Evolutionary conservation across 2,329 filamentous ascomycete genomes (phyloP), one percentile per base, ranked within the genome.

Genomic region (Epichloe festucae): DNA sequence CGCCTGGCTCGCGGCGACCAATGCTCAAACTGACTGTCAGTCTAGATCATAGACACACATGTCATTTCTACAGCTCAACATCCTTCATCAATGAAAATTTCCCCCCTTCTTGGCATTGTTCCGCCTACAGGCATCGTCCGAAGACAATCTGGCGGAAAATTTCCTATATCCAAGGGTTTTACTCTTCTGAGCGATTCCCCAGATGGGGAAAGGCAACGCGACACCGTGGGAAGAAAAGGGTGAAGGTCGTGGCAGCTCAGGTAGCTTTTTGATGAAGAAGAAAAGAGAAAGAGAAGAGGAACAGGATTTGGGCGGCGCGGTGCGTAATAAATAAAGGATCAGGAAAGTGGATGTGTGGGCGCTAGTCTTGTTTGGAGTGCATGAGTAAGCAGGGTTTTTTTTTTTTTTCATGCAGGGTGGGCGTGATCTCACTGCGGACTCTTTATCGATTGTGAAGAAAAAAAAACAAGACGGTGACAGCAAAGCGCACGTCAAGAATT

Each of bases 211-310:
- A 75, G 77, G 77, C 77, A 81, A 81, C 77, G 64, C 76, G 68
- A 75, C 77, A 79, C 77, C 76, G 77, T 81, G 64, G 70, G 62
- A 62, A 59, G 65, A 41, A 41, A 51, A 72, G 69, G 71, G 71
- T 79, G 77, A 75, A 69, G 76, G 77, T 81, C 77, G 77, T 81
- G 77, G 77, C 78, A 70, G 70, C 75, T 78, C 75, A 78, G 70
- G 65, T 71, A 67, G 72, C 76, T 81, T 80, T 80, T 81, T 81
- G 77, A 80, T 80, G 73, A 70, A 69, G 66, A 70, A 73, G 68
- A 67, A 65, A 63, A 54, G 58, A 68, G 63, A 65, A 64, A 67
- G 67, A 67, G 63, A 56, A 56, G 59, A 60, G 58, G 56, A 56
- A 60, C 53, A 60, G 63, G 64, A 65, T 67, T 66, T 55, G 44